These are phyloP conservation scores for Pseudotsuga menziesii DNA, from an alignment of 75 land plant species.

Conservation along the genomic window DNA sequence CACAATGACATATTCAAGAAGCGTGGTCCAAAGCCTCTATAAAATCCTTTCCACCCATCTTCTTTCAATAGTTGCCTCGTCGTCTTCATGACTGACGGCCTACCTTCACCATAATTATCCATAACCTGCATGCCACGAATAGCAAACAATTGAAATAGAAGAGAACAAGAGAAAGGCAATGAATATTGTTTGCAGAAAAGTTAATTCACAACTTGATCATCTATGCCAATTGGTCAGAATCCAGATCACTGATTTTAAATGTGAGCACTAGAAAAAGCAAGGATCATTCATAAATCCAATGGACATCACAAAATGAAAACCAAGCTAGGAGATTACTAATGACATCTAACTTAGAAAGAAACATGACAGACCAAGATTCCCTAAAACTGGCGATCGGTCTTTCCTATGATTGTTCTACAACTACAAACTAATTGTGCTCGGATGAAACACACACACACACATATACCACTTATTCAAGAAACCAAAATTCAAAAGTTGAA, in stretches of 20 bases:
- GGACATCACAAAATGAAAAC: too few relatives aligned
- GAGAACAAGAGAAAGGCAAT: background rate
- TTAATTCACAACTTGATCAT: too few relatives aligned
- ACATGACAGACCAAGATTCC: background rate
- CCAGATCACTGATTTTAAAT: too few relatives aligned
- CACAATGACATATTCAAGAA: slow-evolving; percentile 94
- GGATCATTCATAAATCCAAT: background rate
- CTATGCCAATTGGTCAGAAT: too few relatives aligned
- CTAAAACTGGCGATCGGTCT: background rate
- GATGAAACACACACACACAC: background rate
- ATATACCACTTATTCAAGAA: background rate
- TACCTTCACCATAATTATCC: slow-evolving; percentile 63
- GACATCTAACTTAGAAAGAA: slow-evolving; percentile 2
- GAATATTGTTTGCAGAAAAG: background rate
- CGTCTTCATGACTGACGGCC: slow-evolving; percentile 76
- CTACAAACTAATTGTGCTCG: background rate
- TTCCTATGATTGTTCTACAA: background rate
- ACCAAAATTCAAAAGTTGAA: background rate
- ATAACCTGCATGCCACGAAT: slow-evolving; percentile 43
- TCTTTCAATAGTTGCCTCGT: slow-evolving; percentile 53
- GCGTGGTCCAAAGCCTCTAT: slow-evolving; percentile 89
- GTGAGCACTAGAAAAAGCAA: background rate
- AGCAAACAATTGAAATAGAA: background rate
- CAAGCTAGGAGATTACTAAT: background rate
- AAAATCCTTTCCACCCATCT: slow-evolving; percentile 94